These are phyloP conservation scores for Chlorella sorokiniana DNA, from an alignment of 139 green algal genomes.

Conservation along the genomic window DNA sequence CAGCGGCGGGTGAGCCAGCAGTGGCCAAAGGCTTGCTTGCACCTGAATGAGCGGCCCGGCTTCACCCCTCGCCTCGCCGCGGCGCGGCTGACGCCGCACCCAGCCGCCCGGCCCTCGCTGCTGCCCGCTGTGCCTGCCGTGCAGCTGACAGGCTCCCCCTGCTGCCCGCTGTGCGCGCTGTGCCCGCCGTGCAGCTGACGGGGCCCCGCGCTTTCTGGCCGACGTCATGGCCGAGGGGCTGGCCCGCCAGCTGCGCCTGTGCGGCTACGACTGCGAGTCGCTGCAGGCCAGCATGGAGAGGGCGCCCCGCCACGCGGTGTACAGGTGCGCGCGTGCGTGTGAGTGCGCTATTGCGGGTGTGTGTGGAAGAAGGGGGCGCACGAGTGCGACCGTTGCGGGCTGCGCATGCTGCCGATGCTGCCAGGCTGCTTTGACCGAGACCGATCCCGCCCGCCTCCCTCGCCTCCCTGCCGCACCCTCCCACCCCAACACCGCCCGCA, in stretches of 20 bases:
- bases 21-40: not conserved
- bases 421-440: not conserved
- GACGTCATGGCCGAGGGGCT: constrained; percentile 61
- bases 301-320: constrained; percentile 26
- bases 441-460: not conserved
- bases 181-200: not conserved
- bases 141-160: not conserved
- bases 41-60: too few species aligned
- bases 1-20: constrained; percentile 3
- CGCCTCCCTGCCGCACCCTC: not conserved
- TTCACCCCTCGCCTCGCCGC: too few species aligned
- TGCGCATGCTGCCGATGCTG: not conserved
- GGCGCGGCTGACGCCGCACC: too few species aligned
- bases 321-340: constrained; percentile 19
- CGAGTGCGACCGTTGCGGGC: too few species aligned
- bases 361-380: too few species aligned
- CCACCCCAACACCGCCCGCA: not conserved
- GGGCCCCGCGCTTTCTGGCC: constrained; percentile 48
- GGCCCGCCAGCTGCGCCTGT: constrained; percentile 60
- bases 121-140: not conserved
- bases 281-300: constrained; percentile 17
- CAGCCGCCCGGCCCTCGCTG: too few species aligned
- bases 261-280: constrained; percentile 50
- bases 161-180: not conserved
- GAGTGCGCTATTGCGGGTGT: too few species aligned